phyloP scores from a whole-genome alignment of 345 rosid genomes.

The Pistacia atlantica region DNA sequence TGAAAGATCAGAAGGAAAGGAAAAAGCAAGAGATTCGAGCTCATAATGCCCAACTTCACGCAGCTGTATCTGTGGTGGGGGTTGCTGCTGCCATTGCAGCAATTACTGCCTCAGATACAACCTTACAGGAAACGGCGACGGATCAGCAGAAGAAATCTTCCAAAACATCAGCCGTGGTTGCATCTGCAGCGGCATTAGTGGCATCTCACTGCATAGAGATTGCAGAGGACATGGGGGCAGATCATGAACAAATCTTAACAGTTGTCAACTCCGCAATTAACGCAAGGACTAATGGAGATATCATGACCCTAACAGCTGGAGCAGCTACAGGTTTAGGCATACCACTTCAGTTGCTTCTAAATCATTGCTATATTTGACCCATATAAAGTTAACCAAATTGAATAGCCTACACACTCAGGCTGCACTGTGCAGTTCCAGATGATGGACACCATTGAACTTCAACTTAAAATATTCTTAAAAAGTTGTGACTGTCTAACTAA shows the following conservation, averaged over 20 bases:
- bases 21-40: slow-evolving; percentile 84
- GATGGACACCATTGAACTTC: background rate
- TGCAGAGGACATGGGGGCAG: slow-evolving; percentile 93
- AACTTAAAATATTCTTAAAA: slow-evolving; percentile 1
- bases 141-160: slow-evolving; percentile 34
- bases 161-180: slow-evolving; percentile 55
- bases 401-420: background rate
- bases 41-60: slow-evolving; percentile 83
- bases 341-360: slow-evolving; percentile 14
- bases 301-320: slow-evolving; percentile 92
- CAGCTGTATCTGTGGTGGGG: slow-evolving; percentile 93
- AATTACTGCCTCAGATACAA: slow-evolving; percentile 60
- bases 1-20: slow-evolving; percentile 89
- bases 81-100: slow-evolving; percentile 96
- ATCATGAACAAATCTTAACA: slow-evolving; percentile 65
- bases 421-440: background rate
- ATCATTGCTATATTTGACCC: background rate
- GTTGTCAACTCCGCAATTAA: slow-evolving; percentile 81
- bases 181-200: slow-evolving; percentile 88
- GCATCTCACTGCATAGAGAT: slow-evolving; percentile 93
- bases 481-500: slow-evolving; percentile 8
- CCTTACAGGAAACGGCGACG: slow-evolving; percentile 39
- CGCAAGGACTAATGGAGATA: slow-evolving; percentile 78
- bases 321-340: slow-evolving; percentile 81
- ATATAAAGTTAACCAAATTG: background rate